Evolutionary conservation across 768 basidiomycete genomes (phyloP), one percentile per base, ranked within the genome.

Genomic region (Suillus americanus): DNA sequence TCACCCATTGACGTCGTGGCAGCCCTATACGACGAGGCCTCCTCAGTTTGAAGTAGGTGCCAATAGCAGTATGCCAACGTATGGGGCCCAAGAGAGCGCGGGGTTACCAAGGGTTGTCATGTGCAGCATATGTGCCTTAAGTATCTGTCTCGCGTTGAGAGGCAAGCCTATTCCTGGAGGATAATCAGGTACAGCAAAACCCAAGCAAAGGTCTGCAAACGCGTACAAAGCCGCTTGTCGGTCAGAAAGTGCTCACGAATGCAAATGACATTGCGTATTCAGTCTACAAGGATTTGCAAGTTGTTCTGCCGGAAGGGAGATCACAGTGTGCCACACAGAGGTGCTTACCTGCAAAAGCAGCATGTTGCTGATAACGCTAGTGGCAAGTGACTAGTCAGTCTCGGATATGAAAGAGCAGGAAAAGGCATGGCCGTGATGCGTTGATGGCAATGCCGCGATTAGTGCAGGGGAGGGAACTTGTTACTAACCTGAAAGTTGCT

Each of bases 341-440:
- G 50, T 13, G 46, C 23, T 23, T 33, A 28, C 28, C 18, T n/a
- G n/a, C n/a, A n/a, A n/a, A n/a, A n/a, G n/a, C 8, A 25, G 37
- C 55, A 37, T 55, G 54, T n/a, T 55, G 20, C n/a, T 50, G 55
- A 56, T 57, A 57, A 40, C 16, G 38, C 25, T 40, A 40, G 38
- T 40, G 25, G 38, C 38, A 57, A 57, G 56, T 57, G 56, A 57
- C 56, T 28, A 30, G 40, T 41, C 25, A 41, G 25, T 41, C 25
- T 30, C 40, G 57, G 57, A 41, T 59, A 59, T 59, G 57, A 59
- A 59, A 59, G 7, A 20, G 57, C 57, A 59, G 57, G 40, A 59
- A 59, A 59, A 40, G 57, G 57, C 57, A 59, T 59, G 57, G 57
- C 40, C 57, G 37, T 59, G 40, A 59, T 41, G 57, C 38, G 57